Evolutionary conservation across 106 monocot species (phyloP).

Genomic region (Acorus gramineus): DNA sequence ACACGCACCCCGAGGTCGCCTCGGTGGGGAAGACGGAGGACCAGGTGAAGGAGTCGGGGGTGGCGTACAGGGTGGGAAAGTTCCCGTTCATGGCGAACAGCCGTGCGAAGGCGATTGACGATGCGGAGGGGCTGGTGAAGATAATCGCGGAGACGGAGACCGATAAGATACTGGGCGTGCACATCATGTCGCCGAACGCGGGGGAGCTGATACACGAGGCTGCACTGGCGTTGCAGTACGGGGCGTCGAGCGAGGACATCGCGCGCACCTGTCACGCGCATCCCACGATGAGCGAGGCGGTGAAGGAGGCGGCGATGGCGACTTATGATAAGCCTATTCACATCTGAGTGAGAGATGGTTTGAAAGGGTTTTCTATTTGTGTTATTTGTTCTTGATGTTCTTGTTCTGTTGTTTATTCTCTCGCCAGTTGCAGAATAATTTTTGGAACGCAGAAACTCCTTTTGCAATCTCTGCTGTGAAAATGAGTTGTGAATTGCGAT

Average conservation of each 20-base stretch:
- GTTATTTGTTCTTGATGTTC: conserved; percentile 1
- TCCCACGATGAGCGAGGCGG: conserved; percentile 92
- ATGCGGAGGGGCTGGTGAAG: conserved; percentile 89
- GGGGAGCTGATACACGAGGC: conserved; percentile 96
- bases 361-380: neutral
- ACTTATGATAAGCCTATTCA: conserved; percentile 95
- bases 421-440: conserved; percentile 2
- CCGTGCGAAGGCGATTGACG: conserved; percentile 93
- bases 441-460: conserved; percentile 3
- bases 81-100: conserved; percentile 92
- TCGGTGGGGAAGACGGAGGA: conserved; percentile 93
- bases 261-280: conserved; percentile 95
- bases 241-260: conserved; percentile 90
- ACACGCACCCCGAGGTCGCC: conserved; percentile 87
- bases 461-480: neutral
- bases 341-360: conserved; percentile 18
- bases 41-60: conserved; percentile 67
- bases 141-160: conserved; percentile 85
- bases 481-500: too few relatives aligned
- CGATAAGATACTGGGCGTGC: conserved; percentile 81
- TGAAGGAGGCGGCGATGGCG: conserved; percentile 94
- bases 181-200: conserved; percentile 87
- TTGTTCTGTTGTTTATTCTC: too few relatives aligned
- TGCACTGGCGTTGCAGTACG: conserved; percentile 76
- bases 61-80: conserved; percentile 70